These are phyloP conservation scores for Kernera saxatilis DNA, from an alignment of 345 rosid genomes.

Conservation along the genomic window DNA sequence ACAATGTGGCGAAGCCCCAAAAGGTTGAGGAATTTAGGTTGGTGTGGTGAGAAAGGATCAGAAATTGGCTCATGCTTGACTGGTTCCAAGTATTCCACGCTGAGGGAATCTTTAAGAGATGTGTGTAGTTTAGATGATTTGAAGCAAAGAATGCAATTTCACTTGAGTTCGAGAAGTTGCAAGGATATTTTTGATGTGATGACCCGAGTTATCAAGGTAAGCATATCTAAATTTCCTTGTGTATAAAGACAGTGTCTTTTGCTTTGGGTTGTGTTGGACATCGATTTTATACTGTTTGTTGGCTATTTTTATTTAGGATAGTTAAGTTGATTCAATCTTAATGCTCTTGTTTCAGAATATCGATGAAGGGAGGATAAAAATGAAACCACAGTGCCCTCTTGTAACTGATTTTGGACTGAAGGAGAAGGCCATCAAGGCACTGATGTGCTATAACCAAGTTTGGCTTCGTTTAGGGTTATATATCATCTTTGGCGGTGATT, in stretches of 20 bases:
- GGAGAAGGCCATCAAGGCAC: constrained; percentile 56
- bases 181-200: constrained; percentile 61
- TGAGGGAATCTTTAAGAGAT: constrained; percentile 57
- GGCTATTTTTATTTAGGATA: neutral
- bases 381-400: constrained; percentile 83
- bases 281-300: neutral
- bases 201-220: constrained; percentile 70
- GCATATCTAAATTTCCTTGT: neutral
- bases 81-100: constrained; percentile 32
- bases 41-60: constrained; percentile 37
- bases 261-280: neutral
- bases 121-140: constrained; percentile 93
- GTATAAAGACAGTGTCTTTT: neutral
- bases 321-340: neutral
- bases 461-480: constrained; percentile 86
- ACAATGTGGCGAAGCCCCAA: constrained; percentile 61
- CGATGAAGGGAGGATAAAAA: constrained; percentile 83
- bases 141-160: constrained; percentile 58
- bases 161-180: constrained; percentile 58
- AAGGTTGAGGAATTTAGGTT: constrained; percentile 43
- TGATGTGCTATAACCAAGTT: constrained; percentile 66
- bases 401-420: constrained; percentile 88
- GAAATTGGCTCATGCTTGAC: constrained; percentile 29
- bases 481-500: constrained; percentile 76
- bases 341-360: constrained; percentile 51